Conservation (phyloP, 441 rosid species). For the Bruguiera hainesii region DNA sequence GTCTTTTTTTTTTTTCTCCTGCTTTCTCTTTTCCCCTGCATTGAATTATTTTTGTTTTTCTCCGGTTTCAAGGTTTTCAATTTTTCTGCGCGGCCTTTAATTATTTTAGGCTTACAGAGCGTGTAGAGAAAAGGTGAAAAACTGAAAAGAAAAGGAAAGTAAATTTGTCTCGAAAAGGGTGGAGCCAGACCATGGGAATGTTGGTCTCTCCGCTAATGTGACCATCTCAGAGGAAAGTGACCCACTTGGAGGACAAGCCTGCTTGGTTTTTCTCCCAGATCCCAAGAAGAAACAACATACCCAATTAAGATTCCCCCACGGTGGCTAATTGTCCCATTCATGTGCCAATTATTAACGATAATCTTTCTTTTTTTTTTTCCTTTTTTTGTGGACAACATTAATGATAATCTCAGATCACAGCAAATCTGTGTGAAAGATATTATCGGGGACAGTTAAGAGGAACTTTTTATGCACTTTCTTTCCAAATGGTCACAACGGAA, state of each 20-base stretch:
- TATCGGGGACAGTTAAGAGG: not conserved
- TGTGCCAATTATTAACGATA: not conserved
- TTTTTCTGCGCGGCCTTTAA: too few species aligned
- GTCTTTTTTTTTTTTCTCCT: too few species aligned
- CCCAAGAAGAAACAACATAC: conserved; percentile 24
- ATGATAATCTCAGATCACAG: not conserved
- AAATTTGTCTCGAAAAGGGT: conserved; percentile 24
- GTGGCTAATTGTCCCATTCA: not conserved
- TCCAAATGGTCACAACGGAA: too few species aligned
- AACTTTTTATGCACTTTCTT: not conserved
- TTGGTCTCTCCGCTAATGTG: conserved; percentile 37
- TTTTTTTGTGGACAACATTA: not conserved
- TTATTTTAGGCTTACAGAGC: not conserved
- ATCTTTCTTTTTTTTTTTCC: not conserved
- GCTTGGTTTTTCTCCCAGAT: conserved; percentile 13
- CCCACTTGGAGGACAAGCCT: conserved; percentile 30
- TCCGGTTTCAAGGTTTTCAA: not conserved
- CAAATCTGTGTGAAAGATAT: not conserved
- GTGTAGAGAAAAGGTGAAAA: not conserved
- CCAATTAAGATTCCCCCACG: not conserved
- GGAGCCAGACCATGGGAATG: conserved; percentile 43
- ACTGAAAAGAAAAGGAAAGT: conserved; percentile 7
- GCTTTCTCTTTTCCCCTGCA: not conserved
- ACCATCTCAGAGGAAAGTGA: conserved; percentile 34
- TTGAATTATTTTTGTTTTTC: not conserved